These are phyloP conservation scores for Paxillus rubicundulus DNA, from an alignment of 768 basidiomycete species.

Conservation along the genomic window DNA sequence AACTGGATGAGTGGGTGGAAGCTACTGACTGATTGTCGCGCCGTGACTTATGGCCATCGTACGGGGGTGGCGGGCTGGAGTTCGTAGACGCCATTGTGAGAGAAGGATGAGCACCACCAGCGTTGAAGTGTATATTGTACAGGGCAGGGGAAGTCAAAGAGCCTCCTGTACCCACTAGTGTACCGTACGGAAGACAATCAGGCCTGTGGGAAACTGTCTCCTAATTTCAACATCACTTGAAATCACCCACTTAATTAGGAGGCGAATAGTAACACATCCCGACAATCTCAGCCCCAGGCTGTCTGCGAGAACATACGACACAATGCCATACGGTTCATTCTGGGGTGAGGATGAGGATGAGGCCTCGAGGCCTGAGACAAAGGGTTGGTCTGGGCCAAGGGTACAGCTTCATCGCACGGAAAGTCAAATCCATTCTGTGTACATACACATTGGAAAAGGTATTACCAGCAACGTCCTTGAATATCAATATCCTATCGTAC, in stretches of 20 bases:
- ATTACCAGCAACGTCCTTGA: not conserved
- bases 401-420: not conserved
- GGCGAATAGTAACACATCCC: not conserved
- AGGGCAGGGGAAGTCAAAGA: not conserved
- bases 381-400: not conserved
- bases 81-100: conserved; percentile 21
- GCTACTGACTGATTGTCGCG: conserved; percentile 53
- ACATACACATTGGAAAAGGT: not conserved
- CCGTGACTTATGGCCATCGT: conserved; percentile 43
- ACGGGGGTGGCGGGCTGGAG: conserved; percentile 12
- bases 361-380: not conserved
- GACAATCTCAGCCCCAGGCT: too few relatives aligned
- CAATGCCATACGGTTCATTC: not conserved
- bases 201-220: not conserved
- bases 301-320: not conserved
- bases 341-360: not conserved
- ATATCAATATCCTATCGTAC: not conserved
- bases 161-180: not conserved
- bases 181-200: not conserved
- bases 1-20: conserved; percentile 42
- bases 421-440: not conserved
- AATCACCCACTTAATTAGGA: not conserved
- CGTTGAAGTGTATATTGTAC: not conserved
- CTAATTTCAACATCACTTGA: not conserved
- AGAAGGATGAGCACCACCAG: not conserved